Evolutionary conservation across 345 rosid species (phyloP), one percentile per base, ranked within the genome.

Genomic region (Geranium rotundifolium): DNA sequence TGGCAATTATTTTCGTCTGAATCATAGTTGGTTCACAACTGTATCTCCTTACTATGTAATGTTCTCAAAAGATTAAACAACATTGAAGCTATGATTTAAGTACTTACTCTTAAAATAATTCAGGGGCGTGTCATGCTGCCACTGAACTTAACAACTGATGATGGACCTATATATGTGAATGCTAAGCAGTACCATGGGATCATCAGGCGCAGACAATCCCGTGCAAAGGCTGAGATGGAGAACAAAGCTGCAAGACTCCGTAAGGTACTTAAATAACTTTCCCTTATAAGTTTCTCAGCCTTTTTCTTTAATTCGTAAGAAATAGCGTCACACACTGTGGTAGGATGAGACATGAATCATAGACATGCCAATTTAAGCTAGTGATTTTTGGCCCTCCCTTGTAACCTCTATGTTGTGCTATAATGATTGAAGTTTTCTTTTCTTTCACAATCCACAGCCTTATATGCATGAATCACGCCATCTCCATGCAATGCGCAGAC

Each of bases 161-260:
- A 86, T 57, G 92, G 84, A 54, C 95, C 99, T 0, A 85, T 93
- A 68, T 90, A 74, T 68, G 99, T 93, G 23, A 93, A 93, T 73
- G 85, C 99, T 58, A 93, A 93, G 80, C 99, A 93, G 72, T 90
- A 93, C 71, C 87, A 90, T 75, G 99, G 86, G 61, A 93, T 93
- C 83, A 71, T 90, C 23, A 88, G 96, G 84, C 87, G 97, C 29
- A 75, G 97, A 39, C 77, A 85, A 66, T 86, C 87, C 13, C 99
- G 97, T 67, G 96, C 91, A 54, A 93, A 86, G 78, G 92, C 99
- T 61, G 85, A 79, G 19, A 66, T 86, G 23, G 72, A 77, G 79
- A 90, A 86, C 61, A 93, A 73, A 72, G 2, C 58, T 7, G 71
- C 69, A 54, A 77, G 64, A 64, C 58, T 62, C 60, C 90, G 96